Base-by-base conservation (phyloP, 306 rosid species). In the Corylus americana region DNA sequence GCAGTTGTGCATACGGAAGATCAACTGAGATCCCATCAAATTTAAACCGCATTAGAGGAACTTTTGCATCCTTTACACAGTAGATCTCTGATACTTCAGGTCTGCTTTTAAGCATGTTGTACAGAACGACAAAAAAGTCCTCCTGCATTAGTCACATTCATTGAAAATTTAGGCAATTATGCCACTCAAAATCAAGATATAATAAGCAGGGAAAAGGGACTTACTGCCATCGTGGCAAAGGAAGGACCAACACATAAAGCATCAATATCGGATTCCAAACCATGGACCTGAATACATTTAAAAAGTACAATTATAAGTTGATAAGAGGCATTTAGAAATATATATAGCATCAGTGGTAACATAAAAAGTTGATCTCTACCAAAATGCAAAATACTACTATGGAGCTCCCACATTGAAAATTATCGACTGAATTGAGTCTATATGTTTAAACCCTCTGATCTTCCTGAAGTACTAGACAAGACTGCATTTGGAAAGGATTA, bases 201-300 rank as follows among this genome's bases (percentile, higher is more conserved):
- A 57, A 70, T 58, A 63, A 55, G 55, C 53, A 57, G 61, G 75
- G 47, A 78, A 49, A 44, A 50, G 72, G 17, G 51, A 83, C 89
- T 83, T 78, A 86, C 89, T 14, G 81, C 68, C 55, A 83, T 77
- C 70, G 81, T 45, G 4, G 85, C 83, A 86, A 83, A 86, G 70
- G 49, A 86, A 71, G 89, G 89, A 72, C 81, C 89, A 78, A 81
- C 82, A 39, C 89, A 86, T 71, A 86, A 79, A 75, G 89, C 89
- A 78, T 86, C 89, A 71, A 86, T 83, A 51, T 86, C 89, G 13
- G 89, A 83, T 35, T 75, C 87, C 25, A 85, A 44, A 79, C 73
- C 63, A 78, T 86, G 85, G 81, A 83, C 87, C 89, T 86, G 80
- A 74, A 77, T 31, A 77, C 39, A 29, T 74, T 76, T 71, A 45